A percentile compares a stretch with the other conserved stretches of the same genome.
Conservation (phyloP, 805 yeast species). For the Torulaspora microellipsoides region DNA sequence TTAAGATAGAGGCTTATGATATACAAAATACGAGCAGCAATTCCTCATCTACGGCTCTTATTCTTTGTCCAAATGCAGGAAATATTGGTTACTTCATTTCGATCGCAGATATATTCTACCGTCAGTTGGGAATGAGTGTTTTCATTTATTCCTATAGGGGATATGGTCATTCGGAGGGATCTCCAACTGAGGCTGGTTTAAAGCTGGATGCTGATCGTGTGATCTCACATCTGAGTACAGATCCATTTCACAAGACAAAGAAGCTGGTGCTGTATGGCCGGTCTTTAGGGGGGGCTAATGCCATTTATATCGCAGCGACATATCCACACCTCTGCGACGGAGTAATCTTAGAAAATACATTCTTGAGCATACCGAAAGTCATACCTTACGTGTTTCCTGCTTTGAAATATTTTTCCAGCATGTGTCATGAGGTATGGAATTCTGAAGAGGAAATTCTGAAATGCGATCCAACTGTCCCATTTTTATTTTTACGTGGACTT, state of each 20-base stretch:
- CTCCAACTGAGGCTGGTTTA: constrained; percentile 70
- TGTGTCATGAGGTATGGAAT: constrained; percentile 82
- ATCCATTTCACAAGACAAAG: constrained; percentile 47
- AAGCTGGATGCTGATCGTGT: constrained; percentile 78
- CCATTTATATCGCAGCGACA: constrained; percentile 69
- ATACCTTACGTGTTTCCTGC: constrained; percentile 71
- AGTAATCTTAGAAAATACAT: constrained; percentile 81
- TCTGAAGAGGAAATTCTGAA: constrained; percentile 55
- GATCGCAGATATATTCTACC: constrained; percentile 63
- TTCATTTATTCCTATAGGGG: constrained; percentile 87
- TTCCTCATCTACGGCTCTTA: constrained; percentile 57
- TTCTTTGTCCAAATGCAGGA: constrained; percentile 92
- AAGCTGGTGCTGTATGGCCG: constrained; percentile 72
- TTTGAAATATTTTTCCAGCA: constrained; percentile 47
- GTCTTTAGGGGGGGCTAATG: constrained; percentile 93
- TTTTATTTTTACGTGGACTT: constrained; percentile 66
- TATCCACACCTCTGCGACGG: constrained; percentile 52
- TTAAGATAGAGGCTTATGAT: constrained; percentile 59
- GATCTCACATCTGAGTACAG: constrained; percentile 51
- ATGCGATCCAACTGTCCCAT: constrained; percentile 54
- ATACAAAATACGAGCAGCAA: constrained; percentile 28
- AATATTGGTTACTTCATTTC: constrained; percentile 91
- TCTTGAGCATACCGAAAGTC: constrained; percentile 66
- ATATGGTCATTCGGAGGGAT: constrained; percentile 77
- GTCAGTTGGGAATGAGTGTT: constrained; percentile 64